These are phyloP conservation scores for Metschnikowia noctiluminum DNA, from an alignment of 805 yeast species.

Conservation along the genomic window DNA sequence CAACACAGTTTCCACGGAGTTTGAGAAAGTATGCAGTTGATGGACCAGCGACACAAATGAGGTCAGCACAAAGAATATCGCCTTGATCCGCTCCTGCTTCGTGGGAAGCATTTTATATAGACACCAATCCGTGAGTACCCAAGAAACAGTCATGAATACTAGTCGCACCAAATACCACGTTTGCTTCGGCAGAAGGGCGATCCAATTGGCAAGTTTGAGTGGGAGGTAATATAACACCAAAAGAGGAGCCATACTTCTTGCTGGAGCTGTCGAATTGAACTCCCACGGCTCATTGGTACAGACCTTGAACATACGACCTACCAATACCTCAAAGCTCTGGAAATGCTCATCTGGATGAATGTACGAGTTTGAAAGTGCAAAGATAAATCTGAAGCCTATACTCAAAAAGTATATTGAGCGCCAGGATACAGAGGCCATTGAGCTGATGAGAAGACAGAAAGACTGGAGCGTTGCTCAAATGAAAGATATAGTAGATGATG, in stretches of 20 bases:
- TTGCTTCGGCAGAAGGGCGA: constrained; percentile 44
- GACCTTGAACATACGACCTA: constrained; percentile 44
- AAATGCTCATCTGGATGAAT: constrained; percentile 98
- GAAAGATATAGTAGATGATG: no score
- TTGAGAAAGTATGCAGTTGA: constrained; percentile 89
- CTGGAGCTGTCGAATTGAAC: constrained; percentile 52
- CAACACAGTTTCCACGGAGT: constrained; percentile 69
- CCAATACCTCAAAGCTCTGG: constrained; percentile 79
- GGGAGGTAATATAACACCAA: constrained; percentile 70
- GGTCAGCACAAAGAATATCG: constrained; percentile 48
- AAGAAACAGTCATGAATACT: constrained; percentile 38
- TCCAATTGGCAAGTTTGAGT: constrained; percentile 30
- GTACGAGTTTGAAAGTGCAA: constrained; percentile 73
- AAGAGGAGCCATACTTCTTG: constrained; percentile 70
- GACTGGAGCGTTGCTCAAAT: no score
- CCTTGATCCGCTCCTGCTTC: constrained; percentile 47
- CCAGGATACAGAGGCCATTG: constrained; percentile 33
- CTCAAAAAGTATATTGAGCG: constrained; percentile 44
- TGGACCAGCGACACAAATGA: constrained; percentile 72
- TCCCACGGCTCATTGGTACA: constrained; percentile 76
- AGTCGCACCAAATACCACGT: constrained; percentile 55
- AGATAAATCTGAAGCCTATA: constrained; percentile 47
- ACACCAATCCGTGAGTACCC: constrained; percentile 39
- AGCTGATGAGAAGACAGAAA: no score
- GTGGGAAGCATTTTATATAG: constrained; percentile 47